phyloP scores from a whole-genome alignment of 2,329 filamentous ascomycete species.

The Talaromyces sp. region DNA sequence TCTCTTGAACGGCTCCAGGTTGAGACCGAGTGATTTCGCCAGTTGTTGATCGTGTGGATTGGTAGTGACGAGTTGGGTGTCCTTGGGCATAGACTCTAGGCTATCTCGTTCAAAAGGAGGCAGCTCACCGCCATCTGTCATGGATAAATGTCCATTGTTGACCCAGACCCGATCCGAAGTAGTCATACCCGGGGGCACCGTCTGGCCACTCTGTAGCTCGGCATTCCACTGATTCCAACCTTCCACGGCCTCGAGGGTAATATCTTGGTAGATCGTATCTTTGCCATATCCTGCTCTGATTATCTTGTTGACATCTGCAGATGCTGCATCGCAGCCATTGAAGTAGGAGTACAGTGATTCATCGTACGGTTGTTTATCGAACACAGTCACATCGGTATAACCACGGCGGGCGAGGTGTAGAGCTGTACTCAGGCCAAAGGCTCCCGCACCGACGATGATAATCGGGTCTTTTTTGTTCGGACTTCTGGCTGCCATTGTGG shows the following conservation, averaged over 20 bases:
- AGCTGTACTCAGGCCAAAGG: slow-evolving; percentile 37
- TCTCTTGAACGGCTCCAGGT: slow-evolving; percentile 14
- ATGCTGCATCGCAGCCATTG: slow-evolving; percentile 46
- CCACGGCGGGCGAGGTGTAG: slow-evolving; percentile 47
- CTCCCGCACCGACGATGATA: slow-evolving; percentile 31
- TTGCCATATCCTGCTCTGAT: slow-evolving; percentile 45
- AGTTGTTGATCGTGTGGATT: background rate
- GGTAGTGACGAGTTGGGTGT: slow-evolving; percentile 3
- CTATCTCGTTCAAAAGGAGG: slow-evolving; percentile 9
- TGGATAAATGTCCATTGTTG: slow-evolving; percentile 36
- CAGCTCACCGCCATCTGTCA: background rate
- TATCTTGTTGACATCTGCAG: slow-evolving; percentile 50
- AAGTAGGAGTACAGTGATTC: slow-evolving; percentile 43
- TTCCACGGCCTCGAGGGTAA: slow-evolving; percentile 45
- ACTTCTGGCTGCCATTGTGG: background rate
- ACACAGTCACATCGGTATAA: slow-evolving; percentile 49
- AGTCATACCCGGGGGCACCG: slow-evolving; percentile 40
- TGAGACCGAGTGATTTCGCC: slow-evolving; percentile 1
- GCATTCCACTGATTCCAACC: slow-evolving; percentile 50
- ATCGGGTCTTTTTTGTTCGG: slow-evolving; percentile 22
- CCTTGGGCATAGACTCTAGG: slow-evolving; percentile 13
- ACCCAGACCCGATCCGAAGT: slow-evolving; percentile 39
- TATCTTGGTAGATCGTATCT: slow-evolving; percentile 49
- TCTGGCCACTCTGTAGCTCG: slow-evolving; percentile 24
- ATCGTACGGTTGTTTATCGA: slow-evolving; percentile 50